Evolutionary conservation across 2,329 filamentous ascomycete genomes (phyloP).

Genomic region (Arthrocladium fulminans): DNA sequence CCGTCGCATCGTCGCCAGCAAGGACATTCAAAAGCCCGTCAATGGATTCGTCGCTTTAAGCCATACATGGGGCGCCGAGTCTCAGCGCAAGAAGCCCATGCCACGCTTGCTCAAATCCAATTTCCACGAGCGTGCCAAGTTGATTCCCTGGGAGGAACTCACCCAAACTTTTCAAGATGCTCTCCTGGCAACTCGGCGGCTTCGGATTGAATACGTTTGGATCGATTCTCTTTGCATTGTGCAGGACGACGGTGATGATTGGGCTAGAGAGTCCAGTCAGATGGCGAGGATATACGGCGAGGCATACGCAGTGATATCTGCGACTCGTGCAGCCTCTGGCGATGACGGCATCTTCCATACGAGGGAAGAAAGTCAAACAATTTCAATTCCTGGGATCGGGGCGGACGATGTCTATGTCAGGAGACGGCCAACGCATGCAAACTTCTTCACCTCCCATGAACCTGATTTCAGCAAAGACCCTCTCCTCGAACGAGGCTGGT

Average conservation of each 20-base stretch:
- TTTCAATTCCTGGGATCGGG: background rate
- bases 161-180: conserved; percentile 18
- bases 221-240: too few relatives aligned
- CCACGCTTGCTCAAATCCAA: conserved; percentile 1
- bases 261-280: conserved; percentile 10
- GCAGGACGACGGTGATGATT: conserved; percentile 20
- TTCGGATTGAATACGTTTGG: conserved; percentile 28
- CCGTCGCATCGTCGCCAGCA: too few relatives aligned
- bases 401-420: background rate
- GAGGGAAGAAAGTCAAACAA: background rate
- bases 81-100: conserved; percentile 3
- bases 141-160: conserved; percentile 10
- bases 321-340: conserved; percentile 5
- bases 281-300: conserved; percentile 19
- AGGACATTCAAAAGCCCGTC: too few relatives aligned
- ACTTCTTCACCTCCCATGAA: background rate
- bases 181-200: conserved; percentile 25
- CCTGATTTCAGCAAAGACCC: background rate
- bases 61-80: conserved; percentile 6
- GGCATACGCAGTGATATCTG: conserved; percentile 16
- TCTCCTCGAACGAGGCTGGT: background rate
- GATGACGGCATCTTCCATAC: conserved; percentile 6
- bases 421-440: background rate
- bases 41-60: conserved; percentile 7
- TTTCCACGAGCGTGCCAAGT: background rate